Base-by-base conservation (phyloP, 164 flowering plant species). In the Tinospora cordifolia region DNA sequence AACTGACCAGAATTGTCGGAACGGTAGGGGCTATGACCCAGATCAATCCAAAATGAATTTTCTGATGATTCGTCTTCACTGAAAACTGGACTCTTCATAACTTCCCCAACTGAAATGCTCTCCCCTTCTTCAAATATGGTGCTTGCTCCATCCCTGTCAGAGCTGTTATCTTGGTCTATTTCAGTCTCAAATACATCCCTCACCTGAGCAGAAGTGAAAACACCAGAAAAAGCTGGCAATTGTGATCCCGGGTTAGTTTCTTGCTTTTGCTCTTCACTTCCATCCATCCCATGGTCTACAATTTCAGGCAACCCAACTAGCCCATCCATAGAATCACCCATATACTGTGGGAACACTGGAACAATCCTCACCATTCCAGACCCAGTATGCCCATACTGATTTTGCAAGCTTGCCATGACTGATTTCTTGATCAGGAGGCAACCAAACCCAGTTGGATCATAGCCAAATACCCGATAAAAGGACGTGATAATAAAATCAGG, bases 391-490 rank as follows among this genome's bases (percentile, higher is more conserved):
- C 95, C 97, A 41, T 83, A 77, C 46, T 87, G 90, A 75, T 73
- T 88, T 36, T 87, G 93, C 68, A 91, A 83, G 80, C 87, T 80
- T 27, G 74, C 83, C 86, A 91, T 87, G 25, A 88, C 97, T 27
- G 97, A 90, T 73, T 90, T 91, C 77, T 91, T 91, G 58, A 91
- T 91, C 9, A 91, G 82, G 51, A 91, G 97, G 71, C 97, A 91
- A n/a, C 97, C 97, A 79, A 91, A 91, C 25, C 97, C 97, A 81
- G 90, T 85, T 13, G 97, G 97, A 65, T 91, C 97, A 75, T 72
- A 83, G 0, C 97, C 97, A 75, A 91, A 91, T 6, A 91, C 92
- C 76, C 89, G 81, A 79, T 91, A 91, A 78, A 91, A 91, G 3
- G 97, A 91, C 0, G 97, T 91, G 73, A 91, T 82, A 34, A 91